A percentile compares a stretch with the other conserved stretches of the same genome.
Evolutionary conservation across 306 rosid genomes (phyloP).

Genomic region (Abrus pulchellus): DNA sequence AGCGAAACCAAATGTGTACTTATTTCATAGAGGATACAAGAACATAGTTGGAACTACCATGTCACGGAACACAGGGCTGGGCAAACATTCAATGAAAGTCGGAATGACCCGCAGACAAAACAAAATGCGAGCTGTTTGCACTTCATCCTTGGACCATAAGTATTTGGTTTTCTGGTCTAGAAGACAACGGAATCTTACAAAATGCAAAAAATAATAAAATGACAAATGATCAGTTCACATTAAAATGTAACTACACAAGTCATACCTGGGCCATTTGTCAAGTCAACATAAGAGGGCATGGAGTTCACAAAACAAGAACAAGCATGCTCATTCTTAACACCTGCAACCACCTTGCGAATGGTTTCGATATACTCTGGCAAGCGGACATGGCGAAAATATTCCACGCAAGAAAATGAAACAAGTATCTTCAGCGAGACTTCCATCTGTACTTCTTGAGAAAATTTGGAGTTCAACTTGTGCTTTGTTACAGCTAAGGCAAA

Average conservation of each 20-base stretch:
- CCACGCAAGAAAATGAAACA: conserved; percentile 84
- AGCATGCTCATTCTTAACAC: conserved; percentile 81
- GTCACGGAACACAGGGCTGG: conserved; percentile 66
- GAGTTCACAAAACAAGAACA: conserved; percentile 73
- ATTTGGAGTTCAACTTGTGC: conserved; percentile 67
- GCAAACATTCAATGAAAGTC: conserved; percentile 77
- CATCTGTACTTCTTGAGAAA: conserved; percentile 59
- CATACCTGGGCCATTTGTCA: conserved; percentile 81
- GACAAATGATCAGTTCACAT: neutral
- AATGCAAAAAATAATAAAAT: conserved; percentile 18
- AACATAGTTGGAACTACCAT: conserved; percentile 81
- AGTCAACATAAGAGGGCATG: conserved; percentile 76
- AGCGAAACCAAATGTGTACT: conserved; percentile 10
- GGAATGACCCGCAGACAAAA: conserved; percentile 86
- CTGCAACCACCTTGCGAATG: conserved; percentile 77
- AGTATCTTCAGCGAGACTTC: conserved; percentile 72
- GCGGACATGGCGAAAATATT: conserved; percentile 90
- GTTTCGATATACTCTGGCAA: conserved; percentile 92
- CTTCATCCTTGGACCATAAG: conserved; percentile 83
- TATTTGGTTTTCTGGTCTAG: conserved; percentile 61
- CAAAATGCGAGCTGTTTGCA: conserved; percentile 87
- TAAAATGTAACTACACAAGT: conserved; percentile 22
- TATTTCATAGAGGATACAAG: conserved; percentile 79
- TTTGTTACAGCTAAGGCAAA: conserved; percentile 86
- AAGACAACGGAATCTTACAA: conserved; percentile 36